phyloP scores from a whole-genome alignment of 2,329 filamentous ascomycete genomes.

The Gaeumannomyces sp. region DNA sequence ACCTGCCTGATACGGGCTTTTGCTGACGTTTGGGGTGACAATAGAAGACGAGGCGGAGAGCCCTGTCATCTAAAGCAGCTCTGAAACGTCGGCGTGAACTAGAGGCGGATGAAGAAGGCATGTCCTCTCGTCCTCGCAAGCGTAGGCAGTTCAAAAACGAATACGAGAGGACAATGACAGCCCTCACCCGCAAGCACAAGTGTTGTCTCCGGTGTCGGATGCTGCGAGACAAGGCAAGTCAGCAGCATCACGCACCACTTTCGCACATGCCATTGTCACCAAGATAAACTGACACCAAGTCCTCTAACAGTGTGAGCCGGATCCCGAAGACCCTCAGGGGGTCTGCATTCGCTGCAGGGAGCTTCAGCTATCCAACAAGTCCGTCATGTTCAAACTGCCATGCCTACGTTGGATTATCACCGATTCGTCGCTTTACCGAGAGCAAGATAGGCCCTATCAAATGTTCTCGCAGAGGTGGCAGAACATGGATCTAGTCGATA shows the following conservation, averaged over 20 bases:
- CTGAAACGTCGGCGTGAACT: not conserved
- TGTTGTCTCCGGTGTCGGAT: not conserved
- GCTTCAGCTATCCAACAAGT: not conserved
- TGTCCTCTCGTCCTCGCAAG: not conserved
- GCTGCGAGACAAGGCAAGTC: not conserved
- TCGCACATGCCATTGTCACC: not conserved
- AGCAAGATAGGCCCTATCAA: conserved; percentile 17
- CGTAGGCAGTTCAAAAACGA: not conserved
- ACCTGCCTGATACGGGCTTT: not conserved
- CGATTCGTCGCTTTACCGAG: conserved; percentile 18
- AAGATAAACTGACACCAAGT: not conserved
- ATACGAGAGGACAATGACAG: not conserved
- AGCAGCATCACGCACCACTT: too few species aligned
- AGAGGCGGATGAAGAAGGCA: not conserved
- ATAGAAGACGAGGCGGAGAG: not conserved
- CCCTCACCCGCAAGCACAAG: not conserved
- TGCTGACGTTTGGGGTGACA: not conserved
- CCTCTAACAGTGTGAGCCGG: not conserved
- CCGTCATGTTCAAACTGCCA: conserved; percentile 17
- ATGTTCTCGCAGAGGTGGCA: conserved; percentile 20
- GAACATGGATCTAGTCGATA: conserved; percentile 22
- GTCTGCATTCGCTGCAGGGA: not conserved
- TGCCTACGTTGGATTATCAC: conserved; percentile 21
- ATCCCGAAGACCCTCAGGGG: not conserved
- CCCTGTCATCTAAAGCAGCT: not conserved